Base-by-base conservation (phyloP, 495 filamentous ascomycete species). In the Bacidia rubella region DNA sequence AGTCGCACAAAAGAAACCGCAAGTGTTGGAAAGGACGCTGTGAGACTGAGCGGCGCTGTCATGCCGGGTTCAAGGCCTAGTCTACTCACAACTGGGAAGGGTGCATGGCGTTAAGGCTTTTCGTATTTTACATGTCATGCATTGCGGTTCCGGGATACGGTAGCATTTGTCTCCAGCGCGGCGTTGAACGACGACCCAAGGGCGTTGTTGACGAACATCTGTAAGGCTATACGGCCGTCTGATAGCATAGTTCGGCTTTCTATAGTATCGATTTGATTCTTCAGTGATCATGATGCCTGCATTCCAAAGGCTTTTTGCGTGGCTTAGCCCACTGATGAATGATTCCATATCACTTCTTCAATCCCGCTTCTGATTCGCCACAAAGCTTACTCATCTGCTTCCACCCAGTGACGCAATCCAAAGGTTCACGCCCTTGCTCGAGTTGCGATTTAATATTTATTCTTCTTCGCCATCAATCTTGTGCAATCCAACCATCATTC, bases 1-100 rank as follows among this genome's bases (percentile, higher is more conserved):
- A 63, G 69, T 11, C 69, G 75, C 38, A 62, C 71, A 49, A 63
- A 68, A 49, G 69, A 72, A 50, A 61, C 62, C 48, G 73, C 70
- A 48, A 61, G 71, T 39, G 65, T 65, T 17, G 62, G 64, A 35
- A 57, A 72, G 39, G 72, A 75, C 49, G 71, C 69, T 20, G 64
- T 69, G 39, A 65, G 74, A 35, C 59, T 77, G 25, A 74, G 72
- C 53, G 59, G 62, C 22, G 63, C 68, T 29, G 44, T 56, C 2
- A 32, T 41, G 7, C 54, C 55, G 0, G 38, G 41, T n/a, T 40
- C 60, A 2, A 49, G 60, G 40, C 52, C 51, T 17, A 62, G 60
- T 49, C 55, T 62, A 7, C 49, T 60, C 11, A 47, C 52, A 11
- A 49, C 52, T 29, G 56, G 58, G 1, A 62, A 60, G 42, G 55